Conservation (phyloP, 2,329 filamentous ascomycete species). For the Aspergillus intermedius region DNA sequence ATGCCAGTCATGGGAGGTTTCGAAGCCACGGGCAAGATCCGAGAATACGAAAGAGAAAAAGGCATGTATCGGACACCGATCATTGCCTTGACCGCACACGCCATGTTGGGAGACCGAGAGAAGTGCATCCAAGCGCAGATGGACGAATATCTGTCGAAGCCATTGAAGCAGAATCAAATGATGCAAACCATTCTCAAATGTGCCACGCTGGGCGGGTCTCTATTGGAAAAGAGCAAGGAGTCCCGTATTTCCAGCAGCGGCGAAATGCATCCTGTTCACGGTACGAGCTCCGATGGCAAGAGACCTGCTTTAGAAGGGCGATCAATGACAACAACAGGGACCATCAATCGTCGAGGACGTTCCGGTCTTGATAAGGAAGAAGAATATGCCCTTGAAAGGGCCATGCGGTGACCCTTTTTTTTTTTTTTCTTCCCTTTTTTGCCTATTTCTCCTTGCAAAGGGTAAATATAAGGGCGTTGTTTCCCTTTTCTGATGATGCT, state of each 20-base stretch:
- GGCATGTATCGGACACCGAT: slow-evolving; percentile 82
- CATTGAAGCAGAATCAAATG: slow-evolving; percentile 90
- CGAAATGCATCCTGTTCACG: slow-evolving; percentile 30
- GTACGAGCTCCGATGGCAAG: slow-evolving; percentile 28
- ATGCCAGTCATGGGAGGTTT: slow-evolving; percentile 99
- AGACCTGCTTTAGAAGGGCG: slow-evolving; percentile 56
- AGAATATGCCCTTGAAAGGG: slow-evolving; percentile 55
- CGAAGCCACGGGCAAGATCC: slow-evolving; percentile 92
- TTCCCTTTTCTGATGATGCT: background rate
- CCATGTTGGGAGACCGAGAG: slow-evolving; percentile 96
- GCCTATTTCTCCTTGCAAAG: background rate
- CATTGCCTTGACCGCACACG: slow-evolving; percentile 92
- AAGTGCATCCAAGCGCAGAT: slow-evolving; percentile 98
- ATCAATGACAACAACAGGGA: slow-evolving; percentile 63
- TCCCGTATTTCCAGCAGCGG: slow-evolving; percentile 34
- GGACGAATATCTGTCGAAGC: slow-evolving; percentile 98
- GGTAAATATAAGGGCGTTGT: background rate
- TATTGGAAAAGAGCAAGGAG: slow-evolving; percentile 40
- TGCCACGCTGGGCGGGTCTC: slow-evolving; percentile 66
- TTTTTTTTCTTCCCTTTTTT: slow-evolving; percentile 4
- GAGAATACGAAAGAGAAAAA: slow-evolving; percentile 82
- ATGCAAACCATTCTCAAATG: slow-evolving; percentile 98
- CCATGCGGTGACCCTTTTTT: slow-evolving; percentile 27
- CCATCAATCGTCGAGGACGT: slow-evolving; percentile 48
- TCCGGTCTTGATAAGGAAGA: slow-evolving; percentile 59